These are phyloP conservation scores for Alternaria tenuissima DNA, from an alignment of 2,329 filamentous ascomycete species.

Conservation along the genomic window DNA sequence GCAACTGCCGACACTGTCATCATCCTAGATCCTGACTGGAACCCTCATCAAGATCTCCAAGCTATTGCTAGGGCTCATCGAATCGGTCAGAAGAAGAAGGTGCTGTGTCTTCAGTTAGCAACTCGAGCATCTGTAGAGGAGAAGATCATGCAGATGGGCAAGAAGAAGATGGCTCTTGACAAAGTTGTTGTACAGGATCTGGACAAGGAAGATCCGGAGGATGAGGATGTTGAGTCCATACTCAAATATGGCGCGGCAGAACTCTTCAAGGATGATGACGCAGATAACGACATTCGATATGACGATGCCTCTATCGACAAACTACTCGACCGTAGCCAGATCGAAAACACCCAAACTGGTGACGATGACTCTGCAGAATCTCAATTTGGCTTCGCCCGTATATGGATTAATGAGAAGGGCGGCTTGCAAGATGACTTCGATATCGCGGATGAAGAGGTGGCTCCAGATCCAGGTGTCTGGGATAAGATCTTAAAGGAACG, in stretches of 20 bases:
- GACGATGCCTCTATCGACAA: slow-evolving; percentile 85
- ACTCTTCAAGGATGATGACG: slow-evolving; percentile 78
- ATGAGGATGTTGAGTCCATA: slow-evolving; percentile 84
- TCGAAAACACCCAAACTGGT: slow-evolving; percentile 73
- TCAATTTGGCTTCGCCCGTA: slow-evolving; percentile 86
- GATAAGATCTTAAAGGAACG: slow-evolving; percentile 86
- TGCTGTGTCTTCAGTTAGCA: slow-evolving; percentile 93
- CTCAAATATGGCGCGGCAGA: slow-evolving; percentile 86
- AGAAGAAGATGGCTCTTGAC: slow-evolving; percentile 94
- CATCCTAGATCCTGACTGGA: slow-evolving; percentile 96
- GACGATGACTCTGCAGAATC: slow-evolving; percentile 74
- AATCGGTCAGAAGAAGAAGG: slow-evolving; percentile 95
- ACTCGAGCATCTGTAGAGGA: slow-evolving; percentile 90
- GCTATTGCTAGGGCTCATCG: slow-evolving; percentile 93
- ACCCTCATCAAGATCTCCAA: slow-evolving; percentile 97
- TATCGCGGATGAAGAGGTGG: slow-evolving; percentile 61
- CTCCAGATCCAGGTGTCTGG: slow-evolving; percentile 78
- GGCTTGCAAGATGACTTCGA: slow-evolving; percentile 70
- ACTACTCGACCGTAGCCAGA: slow-evolving; percentile 84
- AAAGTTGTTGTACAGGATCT: slow-evolving; percentile 94
- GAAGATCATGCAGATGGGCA: slow-evolving; percentile 93
- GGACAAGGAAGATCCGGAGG: slow-evolving; percentile 80
- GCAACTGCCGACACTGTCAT: slow-evolving; percentile 98
- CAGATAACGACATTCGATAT: slow-evolving; percentile 78
- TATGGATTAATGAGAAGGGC: slow-evolving; percentile 87